Percentiles rank a stretch among this genome's conserved stretches.
Conservation (phyloP, 2,329 filamentous ascomycete genomes). For the Cladosporium oxysporum region DNA sequence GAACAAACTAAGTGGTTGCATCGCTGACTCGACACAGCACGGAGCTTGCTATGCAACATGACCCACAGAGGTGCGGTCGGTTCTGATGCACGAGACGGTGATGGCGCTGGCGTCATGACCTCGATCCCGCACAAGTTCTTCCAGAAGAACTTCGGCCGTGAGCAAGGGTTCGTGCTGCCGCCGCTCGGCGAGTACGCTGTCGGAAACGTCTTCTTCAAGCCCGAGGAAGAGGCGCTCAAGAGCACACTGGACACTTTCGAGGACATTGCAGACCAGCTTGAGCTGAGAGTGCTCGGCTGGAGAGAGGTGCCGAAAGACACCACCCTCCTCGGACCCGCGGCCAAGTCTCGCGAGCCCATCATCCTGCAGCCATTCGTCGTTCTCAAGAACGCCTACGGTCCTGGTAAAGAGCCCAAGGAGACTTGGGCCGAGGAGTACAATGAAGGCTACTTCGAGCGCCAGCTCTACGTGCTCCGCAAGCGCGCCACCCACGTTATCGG, state of each 20-base stretch:
- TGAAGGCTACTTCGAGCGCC: slow-evolving; percentile 82
- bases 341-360: slow-evolving; percentile 88
- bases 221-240: slow-evolving; percentile 83
- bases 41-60: slow-evolving; percentile 98
- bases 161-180: slow-evolving; percentile 84
- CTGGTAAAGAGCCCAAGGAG: slow-evolving; percentile 73
- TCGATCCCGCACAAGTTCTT: slow-evolving; percentile 99
- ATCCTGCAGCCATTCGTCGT: slow-evolving; percentile 97
- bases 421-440: slow-evolving; percentile 81
- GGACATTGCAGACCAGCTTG: slow-evolving; percentile 84
- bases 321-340: slow-evolving; percentile 86
- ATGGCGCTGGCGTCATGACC: slow-evolving; percentile 99
- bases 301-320: slow-evolving; percentile 94
- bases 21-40: slow-evolving; percentile 59
- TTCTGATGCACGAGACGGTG: slow-evolving; percentile 95
- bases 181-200: slow-evolving; percentile 91
- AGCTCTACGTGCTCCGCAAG: slow-evolving; percentile 93
- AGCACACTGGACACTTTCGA: slow-evolving; percentile 92
- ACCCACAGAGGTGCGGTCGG: slow-evolving; percentile 98
- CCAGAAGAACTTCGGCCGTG: slow-evolving; percentile 93
- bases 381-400: slow-evolving; percentile 78
- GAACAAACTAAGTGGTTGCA: background rate
- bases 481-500: slow-evolving; percentile 92
- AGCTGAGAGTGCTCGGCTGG: slow-evolving; percentile 91
- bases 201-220: slow-evolving; percentile 98